phyloP scores from a whole-genome alignment of 148 eudicot genomes.

The Pharnaceum exiguum region DNA sequence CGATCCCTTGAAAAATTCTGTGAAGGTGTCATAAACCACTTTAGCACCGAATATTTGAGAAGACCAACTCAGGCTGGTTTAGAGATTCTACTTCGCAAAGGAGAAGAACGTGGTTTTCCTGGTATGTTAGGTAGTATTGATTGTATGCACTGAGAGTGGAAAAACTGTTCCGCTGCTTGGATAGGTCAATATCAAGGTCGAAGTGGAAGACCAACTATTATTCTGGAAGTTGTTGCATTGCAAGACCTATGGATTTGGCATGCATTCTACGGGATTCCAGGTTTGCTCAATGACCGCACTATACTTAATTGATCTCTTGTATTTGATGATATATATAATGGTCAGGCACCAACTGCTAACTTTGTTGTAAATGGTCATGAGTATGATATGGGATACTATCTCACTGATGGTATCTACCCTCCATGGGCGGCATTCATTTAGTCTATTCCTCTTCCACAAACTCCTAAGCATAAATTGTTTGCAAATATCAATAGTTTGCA shows the following conservation, averaged over 20 bases:
- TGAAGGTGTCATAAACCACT: neutral
- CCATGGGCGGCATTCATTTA: constrained; percentile 8
- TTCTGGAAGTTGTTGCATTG: neutral
- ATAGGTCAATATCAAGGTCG: too few relatives aligned
- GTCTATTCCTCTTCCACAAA: neutral
- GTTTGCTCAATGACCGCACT: neutral
- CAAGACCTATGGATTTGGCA: neutral
- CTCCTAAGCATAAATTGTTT: neutral
- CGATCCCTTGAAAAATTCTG: neutral
- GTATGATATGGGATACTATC: too few relatives aligned
- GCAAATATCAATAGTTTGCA: neutral
- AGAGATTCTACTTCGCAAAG: neutral
- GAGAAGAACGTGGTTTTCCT: neutral
- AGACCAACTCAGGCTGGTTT: neutral
- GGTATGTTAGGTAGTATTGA: constrained; percentile 5
- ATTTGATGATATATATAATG: neutral
- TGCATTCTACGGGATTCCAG: neutral
- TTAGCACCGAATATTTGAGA: neutral
- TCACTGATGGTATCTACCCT: constrained; percentile 8
- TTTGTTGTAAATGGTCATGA: neutral
- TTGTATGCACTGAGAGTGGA: too few relatives aligned
- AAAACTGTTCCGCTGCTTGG: too few relatives aligned
- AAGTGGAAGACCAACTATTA: too few relatives aligned
- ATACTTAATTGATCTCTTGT: too few relatives aligned
- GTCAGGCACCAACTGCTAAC: constrained; percentile 4